Base-by-base conservation (phyloP, 257 asterid species). In the Ballota nigra region DNA sequence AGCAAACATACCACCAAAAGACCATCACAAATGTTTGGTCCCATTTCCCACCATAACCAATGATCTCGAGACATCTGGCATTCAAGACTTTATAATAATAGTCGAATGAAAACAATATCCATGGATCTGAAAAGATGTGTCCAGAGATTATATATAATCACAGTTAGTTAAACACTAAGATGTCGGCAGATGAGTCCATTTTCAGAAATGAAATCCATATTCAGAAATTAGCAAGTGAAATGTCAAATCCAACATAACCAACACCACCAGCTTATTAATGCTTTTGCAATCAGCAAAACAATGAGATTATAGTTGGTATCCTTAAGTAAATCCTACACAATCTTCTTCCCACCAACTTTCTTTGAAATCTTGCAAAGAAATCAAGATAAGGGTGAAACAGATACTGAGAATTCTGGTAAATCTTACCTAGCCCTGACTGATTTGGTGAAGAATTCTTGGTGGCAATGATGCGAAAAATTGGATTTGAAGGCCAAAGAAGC, bases 141-240 rank as follows among this genome's bases (percentile, higher is more conserved):
- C 13, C 45, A 24, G 18, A 24, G 10, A 9, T 34, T 64, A 38
- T 24, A 18, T 18, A 4, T 19, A 40, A 55, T 20, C 63, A 22
- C 29, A 74, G 36, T 26, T 24, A 3, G 60, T 64, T 64, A 47
- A 6, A 49, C 34, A 31, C 23, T 12, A 36, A 34, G 45, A n/a
- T 68, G 79, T 75, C 75, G 75, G 65, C 66, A 67, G 74, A 12
- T 40, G 22, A 15, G 47, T 59, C 45, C 61, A 40, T 61, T 61
- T 15, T 28, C 63, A 49, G 9, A 56, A 66, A 71, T 31, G 10
- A 43, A 36, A 1, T 8, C 7, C 43, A 11, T 1, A 11, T 6
- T 8, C 13, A 33, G 43, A 13, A 63, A 22, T 12, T 47, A 36
- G 43, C 13, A 63, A 56, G 28, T 47, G 65, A 66, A 36, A 66